Base-by-base conservation (phyloP, 202 grass and related monocot species). In the Hordeum pubiflorum region DNA sequence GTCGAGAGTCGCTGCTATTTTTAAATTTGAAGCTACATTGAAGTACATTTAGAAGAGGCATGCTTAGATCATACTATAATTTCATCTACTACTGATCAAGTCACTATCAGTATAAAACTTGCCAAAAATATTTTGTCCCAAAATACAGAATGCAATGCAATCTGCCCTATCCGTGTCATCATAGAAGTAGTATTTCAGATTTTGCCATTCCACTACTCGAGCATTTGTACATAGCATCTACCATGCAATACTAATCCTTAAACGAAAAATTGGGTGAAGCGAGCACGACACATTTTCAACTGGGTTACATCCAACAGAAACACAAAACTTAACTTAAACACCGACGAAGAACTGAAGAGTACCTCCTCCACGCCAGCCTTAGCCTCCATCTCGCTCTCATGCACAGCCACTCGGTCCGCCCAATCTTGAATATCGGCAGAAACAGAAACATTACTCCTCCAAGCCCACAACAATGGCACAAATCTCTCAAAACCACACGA, bases 401-500 rank as follows among this genome's bases (percentile, higher is more conserved):
- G 58, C 90, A 94, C 38, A 98, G 75, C 92, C 91, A 93, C 38
- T 88, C 86, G 39, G 44, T 69, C 55, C 77, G 82, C 5, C 90
- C 88, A 67, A 95, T 63, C 76, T 76, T 78, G 70, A 90, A 98
- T 40, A 98, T 82, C 95, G 95, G 85, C 75, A 80, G 38, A 80
- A 70, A 34, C 23, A 66, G 86, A 58, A 32, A 72, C 1, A 8
- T 82, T 5, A 85, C 23, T 33, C 52, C 38, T 70, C 34, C 55
- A 83, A 82, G 38, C n/a, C 17, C 24, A 32, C 50, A 9, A 32
- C 4, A 76, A 37, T 6, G 36, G 2, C 18, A 29, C 7, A 21
- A 7, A 14, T 9, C 36, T 20, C 66, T 24, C 20, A 10, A 23
- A 57, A 40, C 12, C 52, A 44, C 32, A 18, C 13, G 3, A 31